Percentiles rank a stretch among this genome's conserved stretches.
These are phyloP conservation scores for Meyerozyma elateridarum DNA, from an alignment of 1,139 yeast genomes.

Conservation along the genomic window DNA sequence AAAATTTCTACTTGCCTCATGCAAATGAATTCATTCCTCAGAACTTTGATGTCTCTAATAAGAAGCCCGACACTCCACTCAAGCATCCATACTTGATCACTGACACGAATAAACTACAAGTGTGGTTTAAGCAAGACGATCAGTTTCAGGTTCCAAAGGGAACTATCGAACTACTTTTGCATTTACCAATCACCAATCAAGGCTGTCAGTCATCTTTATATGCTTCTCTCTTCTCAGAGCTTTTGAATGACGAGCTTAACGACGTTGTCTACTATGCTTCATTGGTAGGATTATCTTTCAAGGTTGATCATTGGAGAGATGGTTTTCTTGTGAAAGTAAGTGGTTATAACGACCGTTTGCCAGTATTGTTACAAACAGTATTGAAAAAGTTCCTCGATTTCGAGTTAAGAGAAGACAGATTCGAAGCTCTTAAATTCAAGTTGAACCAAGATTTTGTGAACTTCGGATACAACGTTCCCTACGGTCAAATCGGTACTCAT, in stretches of 20 bases:
- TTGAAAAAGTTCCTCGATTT: slow-evolving; percentile 50
- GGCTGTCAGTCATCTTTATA: slow-evolving; percentile 55
- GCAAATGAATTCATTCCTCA: slow-evolving; percentile 79
- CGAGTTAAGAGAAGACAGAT: slow-evolving; percentile 53
- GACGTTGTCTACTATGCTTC: slow-evolving; percentile 81
- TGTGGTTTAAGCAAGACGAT: slow-evolving; percentile 93
- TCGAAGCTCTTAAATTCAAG: slow-evolving; percentile 62
- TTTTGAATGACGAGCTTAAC: slow-evolving; percentile 71
- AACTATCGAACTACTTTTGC: slow-evolving; percentile 57
- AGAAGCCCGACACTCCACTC: slow-evolving; percentile 29
- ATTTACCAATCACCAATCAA: slow-evolving; percentile 57
- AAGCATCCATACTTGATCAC: slow-evolving; percentile 35
- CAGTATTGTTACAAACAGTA: slow-evolving; percentile 56
- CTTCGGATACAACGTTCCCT: slow-evolving; percentile 71
- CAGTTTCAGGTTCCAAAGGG: slow-evolving; percentile 88
- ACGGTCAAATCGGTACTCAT: slow-evolving; percentile 63
- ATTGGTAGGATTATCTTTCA: slow-evolving; percentile 68
- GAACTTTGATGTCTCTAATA: slow-evolving; percentile 56
- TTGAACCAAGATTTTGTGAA: slow-evolving; percentile 60
- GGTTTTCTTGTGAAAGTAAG: slow-evolving; percentile 64
- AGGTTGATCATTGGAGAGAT: slow-evolving; percentile 57
- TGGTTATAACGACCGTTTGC: slow-evolving; percentile 83
- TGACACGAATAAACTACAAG: slow-evolving; percentile 30
- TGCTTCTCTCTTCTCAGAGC: slow-evolving; percentile 59
- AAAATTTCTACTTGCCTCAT: slow-evolving; percentile 55